These are phyloP conservation scores for Orbilia blumenaviensis DNA, from an alignment of 2,329 filamentous ascomycete species.

Conservation along the genomic window DNA sequence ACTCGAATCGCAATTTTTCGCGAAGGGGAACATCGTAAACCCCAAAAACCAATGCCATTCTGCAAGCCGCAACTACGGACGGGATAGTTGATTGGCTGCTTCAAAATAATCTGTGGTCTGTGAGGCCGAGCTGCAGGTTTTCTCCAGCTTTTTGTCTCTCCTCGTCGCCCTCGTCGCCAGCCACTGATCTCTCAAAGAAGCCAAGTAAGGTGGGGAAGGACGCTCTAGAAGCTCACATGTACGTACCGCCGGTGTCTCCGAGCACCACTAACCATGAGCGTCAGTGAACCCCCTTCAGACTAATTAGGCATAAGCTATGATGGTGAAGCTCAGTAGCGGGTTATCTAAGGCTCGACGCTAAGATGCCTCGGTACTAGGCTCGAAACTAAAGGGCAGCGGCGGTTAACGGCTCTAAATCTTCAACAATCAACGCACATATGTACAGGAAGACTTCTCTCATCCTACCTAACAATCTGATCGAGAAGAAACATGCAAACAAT, in stretches of 20 bases:
- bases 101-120: not conserved
- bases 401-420: constrained; percentile 6
- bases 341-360: not conserved
- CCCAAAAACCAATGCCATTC: constrained; percentile 2
- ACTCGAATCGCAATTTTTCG: constrained; percentile 28
- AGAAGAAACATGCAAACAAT: constrained; percentile 11
- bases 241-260: constrained; percentile 24
- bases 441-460: not conserved
- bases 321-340: constrained; percentile 4
- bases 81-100: not conserved
- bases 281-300: constrained; percentile 1
- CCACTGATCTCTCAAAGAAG: constrained; percentile 1
- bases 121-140: constrained; percentile 3
- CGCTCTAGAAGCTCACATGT: constrained; percentile 17
- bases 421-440: constrained; percentile 13
- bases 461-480: constrained; percentile 16
- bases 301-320: constrained; percentile 14
- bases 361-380: constrained; percentile 10
- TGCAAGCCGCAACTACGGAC: not conserved
- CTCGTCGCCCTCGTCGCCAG: not conserved
- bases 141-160: constrained; percentile 6
- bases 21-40: not conserved
- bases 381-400: not conserved
- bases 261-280: constrained; percentile 22
- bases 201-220: not conserved